Evolutionary conservation across 2,329 filamentous ascomycete genomes (phyloP), one percentile per base, ranked within the genome.

Genomic region (Aspergillus pseudotamarii): DNA sequence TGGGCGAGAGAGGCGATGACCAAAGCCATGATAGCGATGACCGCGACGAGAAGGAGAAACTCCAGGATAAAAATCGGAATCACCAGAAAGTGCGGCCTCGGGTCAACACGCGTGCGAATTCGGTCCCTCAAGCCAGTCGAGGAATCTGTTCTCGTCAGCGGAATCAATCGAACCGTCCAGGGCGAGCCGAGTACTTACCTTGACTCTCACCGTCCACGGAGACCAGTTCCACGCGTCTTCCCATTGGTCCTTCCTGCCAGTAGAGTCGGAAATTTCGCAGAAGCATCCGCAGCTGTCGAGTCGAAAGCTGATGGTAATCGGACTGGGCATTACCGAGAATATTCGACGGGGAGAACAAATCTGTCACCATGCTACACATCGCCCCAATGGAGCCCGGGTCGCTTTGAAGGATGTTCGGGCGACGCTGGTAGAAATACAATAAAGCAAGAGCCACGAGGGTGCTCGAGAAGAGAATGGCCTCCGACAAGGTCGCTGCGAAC

Each of bases 1-100:
- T 68, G 68, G 11, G 67, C 66, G 19, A 76, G 65, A 6, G 73
- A 75, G 1, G 70, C 68, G 23, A 74, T 64, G 6, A 73, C 69
- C 28, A 76, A 61, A 6, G 68, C 67, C 69, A 76, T 76, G 16
- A 70, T 60, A 34, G 74, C 71, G 6, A 76, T 76, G 5, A 76
- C 70, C 0, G 68, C 74, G 5, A 71, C 70, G 26, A 76, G 58
- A 1, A 73, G 66, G 19, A 75, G 64, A n/a, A 76, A 76, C 55
- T 76, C 75, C 19, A 76, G 43, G 12, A 76, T 69, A 34, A 76
- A 76, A 41, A 76, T 71, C 5, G 75, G 75, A 11, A 76, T 73
- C 8, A 76, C 58, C 9, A 76, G 64, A 32, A 76, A 76, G 56
- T 76, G 75, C 3, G 75, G 75, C 68, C 72, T 71, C 0, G 72